Evolutionary conservation across 2,329 filamentous ascomycete genomes (phyloP).

Genomic region (Fusarium napiforme): DNA sequence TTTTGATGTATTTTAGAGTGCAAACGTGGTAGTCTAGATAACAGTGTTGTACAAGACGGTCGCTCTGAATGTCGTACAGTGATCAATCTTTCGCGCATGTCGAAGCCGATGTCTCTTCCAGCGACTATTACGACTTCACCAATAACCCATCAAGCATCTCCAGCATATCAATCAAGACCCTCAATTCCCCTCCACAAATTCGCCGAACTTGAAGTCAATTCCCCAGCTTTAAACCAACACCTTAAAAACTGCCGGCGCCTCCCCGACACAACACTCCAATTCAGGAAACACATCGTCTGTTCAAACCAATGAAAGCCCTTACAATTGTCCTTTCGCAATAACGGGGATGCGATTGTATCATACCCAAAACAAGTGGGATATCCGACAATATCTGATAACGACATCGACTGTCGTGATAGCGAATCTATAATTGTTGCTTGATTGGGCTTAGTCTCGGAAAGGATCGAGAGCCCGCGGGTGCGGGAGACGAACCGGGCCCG

Average conservation of each 20-base stretch:
- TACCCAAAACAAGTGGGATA: background rate
- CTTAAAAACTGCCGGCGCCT: background rate
- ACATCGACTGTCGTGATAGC: conserved; percentile 24
- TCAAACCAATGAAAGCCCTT: background rate
- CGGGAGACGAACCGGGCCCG: background rate
- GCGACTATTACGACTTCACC: rapidly evolving
- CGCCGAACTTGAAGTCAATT: background rate
- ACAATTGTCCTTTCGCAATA: conserved; percentile 15
- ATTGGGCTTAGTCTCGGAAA: background rate
- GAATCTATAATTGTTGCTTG: conserved; percentile 6
- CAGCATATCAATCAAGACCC: rapidly evolving
- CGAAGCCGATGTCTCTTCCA: rapidly evolving
- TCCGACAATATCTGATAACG: conserved; percentile 21
- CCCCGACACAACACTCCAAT: background rate
- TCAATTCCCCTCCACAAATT: background rate
- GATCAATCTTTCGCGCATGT: rapidly evolving
- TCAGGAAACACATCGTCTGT: background rate
- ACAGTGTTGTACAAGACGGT: background rate
- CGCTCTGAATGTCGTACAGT: rapidly evolving
- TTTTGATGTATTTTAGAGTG: background rate
- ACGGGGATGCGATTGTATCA: conserved; percentile 28
- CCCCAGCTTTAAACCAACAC: too few species aligned
- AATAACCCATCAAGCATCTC: background rate
- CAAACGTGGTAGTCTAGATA: rapidly evolving
- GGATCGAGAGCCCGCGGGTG: background rate